A percentile compares a stretch with the other conserved stretches of the same genome.
phyloP scores from a whole-genome alignment of 2,329 filamentous ascomycete genomes.

The Nothomitra cinnamomea region DNA sequence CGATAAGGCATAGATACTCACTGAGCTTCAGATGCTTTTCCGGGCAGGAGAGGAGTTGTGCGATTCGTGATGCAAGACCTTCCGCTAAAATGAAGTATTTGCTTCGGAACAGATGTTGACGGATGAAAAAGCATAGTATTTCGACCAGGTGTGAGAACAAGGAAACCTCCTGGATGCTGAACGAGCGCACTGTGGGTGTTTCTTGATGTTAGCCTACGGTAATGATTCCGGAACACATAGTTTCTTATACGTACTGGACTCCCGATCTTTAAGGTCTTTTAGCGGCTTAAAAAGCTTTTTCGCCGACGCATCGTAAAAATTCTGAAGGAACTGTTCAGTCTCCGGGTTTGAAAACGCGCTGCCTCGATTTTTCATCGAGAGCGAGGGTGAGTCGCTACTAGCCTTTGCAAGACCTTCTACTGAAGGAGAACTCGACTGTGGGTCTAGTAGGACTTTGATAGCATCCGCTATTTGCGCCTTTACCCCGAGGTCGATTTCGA shows the following conservation, averaged over 20 bases:
- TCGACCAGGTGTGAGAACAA: slow-evolving; percentile 84
- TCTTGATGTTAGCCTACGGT: slow-evolving; percentile 4
- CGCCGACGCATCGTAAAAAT: slow-evolving; percentile 80
- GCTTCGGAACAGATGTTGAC: slow-evolving; percentile 71
- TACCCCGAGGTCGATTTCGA: slow-evolving; percentile 84
- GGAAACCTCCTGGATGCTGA: slow-evolving; percentile 72
- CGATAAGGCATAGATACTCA: slow-evolving; percentile 27
- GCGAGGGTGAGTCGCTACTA: slow-evolving; percentile 42
- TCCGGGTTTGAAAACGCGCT: slow-evolving; percentile 44
- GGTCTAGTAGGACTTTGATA: slow-evolving; percentile 79
- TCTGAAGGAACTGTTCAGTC: slow-evolving; percentile 69
- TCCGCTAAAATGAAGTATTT: slow-evolving; percentile 77
- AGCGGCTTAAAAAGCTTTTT: slow-evolving; percentile 75
- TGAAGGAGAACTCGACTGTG: slow-evolving; percentile 41
- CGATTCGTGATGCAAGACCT: slow-evolving; percentile 59
- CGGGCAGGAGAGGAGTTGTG: slow-evolving; percentile 62
- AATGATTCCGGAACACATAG: slow-evolving; percentile 5
- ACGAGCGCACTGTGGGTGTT: slow-evolving; percentile 38
- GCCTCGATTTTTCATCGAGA: slow-evolving; percentile 42
- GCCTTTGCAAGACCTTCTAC: slow-evolving; percentile 43
- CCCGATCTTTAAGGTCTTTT: slow-evolving; percentile 55
- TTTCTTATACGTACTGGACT: slow-evolving; percentile 11
- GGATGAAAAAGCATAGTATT: slow-evolving; percentile 83
- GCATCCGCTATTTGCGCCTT: slow-evolving; percentile 93
- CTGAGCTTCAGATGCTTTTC: slow-evolving; percentile 89